These are phyloP conservation scores for Fusarium circinatum DNA, from an alignment of 2,329 filamentous ascomycete genomes.

Conservation along the genomic window DNA sequence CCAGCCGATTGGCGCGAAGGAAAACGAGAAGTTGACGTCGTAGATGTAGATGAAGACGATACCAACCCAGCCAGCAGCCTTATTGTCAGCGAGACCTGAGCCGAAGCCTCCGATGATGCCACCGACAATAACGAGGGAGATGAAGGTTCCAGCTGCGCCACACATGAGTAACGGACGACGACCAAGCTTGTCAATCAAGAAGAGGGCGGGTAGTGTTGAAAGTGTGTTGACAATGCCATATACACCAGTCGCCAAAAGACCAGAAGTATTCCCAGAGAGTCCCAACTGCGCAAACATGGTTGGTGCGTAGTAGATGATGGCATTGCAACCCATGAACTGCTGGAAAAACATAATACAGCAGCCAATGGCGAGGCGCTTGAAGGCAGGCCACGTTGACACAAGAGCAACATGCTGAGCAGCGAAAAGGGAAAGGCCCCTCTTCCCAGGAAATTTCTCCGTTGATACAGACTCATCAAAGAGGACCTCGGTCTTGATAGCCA, in stretches of 20 bases:
- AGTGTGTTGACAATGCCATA: constrained; percentile 66
- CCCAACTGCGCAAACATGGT: constrained; percentile 51
- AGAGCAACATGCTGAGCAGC: constrained; percentile 38
- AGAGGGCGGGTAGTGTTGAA: constrained; percentile 54
- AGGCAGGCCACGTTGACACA: constrained; percentile 50
- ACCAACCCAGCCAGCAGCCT: constrained; percentile 61
- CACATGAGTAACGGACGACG: constrained; percentile 71
- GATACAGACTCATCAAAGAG: constrained; percentile 42
- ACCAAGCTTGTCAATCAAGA: constrained; percentile 65
- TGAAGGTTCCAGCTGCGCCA: constrained; percentile 71
- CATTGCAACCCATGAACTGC: constrained; percentile 52
- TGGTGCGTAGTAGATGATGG: constrained; percentile 67
- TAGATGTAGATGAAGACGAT: constrained; percentile 74
- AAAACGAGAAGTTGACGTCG: constrained; percentile 72
- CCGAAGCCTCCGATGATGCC: constrained; percentile 60
- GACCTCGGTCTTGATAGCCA: constrained; percentile 42
- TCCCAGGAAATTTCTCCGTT: constrained; percentile 46
- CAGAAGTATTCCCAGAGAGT: constrained; percentile 53
- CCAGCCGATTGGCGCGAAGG: constrained; percentile 71
- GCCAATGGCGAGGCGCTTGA: constrained; percentile 58
- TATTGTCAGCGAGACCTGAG: constrained; percentile 47
- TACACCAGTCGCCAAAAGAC: constrained; percentile 66
- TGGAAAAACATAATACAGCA: constrained; percentile 67
- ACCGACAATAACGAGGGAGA: constrained; percentile 65
- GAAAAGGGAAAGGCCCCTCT: constrained; percentile 46